Percentiles rank a stretch among this genome's conserved stretches.
These are phyloP conservation scores for Sugiyamaella lignohabitans DNA, from an alignment of 805 yeast species.

Conservation along the genomic window DNA sequence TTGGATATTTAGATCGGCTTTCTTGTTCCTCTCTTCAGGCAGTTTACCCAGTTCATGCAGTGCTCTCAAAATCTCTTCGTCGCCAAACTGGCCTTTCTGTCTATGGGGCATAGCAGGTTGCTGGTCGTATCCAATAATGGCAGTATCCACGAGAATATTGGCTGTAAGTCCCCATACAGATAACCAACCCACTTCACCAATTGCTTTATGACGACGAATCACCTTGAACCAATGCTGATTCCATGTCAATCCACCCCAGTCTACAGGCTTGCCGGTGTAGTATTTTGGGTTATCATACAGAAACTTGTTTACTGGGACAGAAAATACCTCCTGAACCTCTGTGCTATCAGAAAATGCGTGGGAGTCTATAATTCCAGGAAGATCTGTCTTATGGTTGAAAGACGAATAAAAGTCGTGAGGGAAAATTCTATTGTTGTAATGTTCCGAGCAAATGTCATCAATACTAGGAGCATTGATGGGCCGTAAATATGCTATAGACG, in stretches of 20 bases:
- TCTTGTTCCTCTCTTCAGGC: slow-evolving; percentile 15
- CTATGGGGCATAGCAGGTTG: slow-evolving; percentile 32
- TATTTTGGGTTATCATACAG: slow-evolving; percentile 19
- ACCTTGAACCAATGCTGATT: slow-evolving; percentile 31
- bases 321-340: slow-evolving; percentile 32
- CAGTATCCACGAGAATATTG: slow-evolving; percentile 35
- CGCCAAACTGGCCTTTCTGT: slow-evolving; percentile 24
- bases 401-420: not conserved
- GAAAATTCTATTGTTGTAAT: not conserved
- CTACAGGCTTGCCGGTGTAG: slow-evolving; percentile 22
- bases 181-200: slow-evolving; percentile 28
- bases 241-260: slow-evolving; percentile 33
- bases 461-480: not conserved
- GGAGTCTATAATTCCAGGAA: slow-evolving; percentile 19
- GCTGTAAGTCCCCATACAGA: slow-evolving; percentile 41
- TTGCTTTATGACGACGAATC: slow-evolving; percentile 20
- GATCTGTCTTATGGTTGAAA: slow-evolving; percentile 10
- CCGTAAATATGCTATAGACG: slow-evolving; percentile 41
- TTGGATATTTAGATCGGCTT: slow-evolving; percentile 17
- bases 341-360: slow-evolving; percentile 8
- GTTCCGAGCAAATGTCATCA: not conserved
- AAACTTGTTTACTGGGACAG: slow-evolving; percentile 23
- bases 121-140: slow-evolving; percentile 28
- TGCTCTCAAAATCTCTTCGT: slow-evolving; percentile 25
- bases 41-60: slow-evolving; percentile 20